Percentiles rank a stretch among this genome's conserved stretches.
Evolutionary conservation across 148 eudicot species (phyloP).

Genomic region (Nepenthes gracilis): DNA sequence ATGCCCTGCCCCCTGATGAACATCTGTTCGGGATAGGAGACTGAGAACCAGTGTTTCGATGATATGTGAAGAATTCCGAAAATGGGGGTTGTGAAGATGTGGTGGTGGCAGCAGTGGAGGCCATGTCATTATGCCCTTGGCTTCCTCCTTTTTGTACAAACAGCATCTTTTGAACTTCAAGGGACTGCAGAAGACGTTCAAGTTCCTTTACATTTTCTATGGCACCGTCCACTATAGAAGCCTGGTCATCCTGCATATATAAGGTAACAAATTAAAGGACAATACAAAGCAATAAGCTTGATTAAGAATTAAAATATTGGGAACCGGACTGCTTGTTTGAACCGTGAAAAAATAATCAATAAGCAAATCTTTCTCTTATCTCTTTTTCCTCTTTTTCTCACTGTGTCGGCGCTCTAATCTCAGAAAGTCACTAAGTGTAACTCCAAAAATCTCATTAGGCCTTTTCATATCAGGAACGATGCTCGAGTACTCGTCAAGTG

Average conservation of each 20-base stretch:
- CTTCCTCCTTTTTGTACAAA: conserved; percentile 12
- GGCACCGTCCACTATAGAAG: conserved; percentile 95
- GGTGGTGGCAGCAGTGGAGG: conserved; percentile 7
- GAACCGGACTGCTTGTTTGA: no score
- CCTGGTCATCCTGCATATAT: conserved; percentile 74
- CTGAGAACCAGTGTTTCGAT: conserved; percentile 37
- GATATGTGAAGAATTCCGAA: conserved; percentile 47
- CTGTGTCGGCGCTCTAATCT: no score
- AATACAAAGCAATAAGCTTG: neutral
- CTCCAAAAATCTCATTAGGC: no score
- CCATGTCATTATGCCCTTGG: neutral
- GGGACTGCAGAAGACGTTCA: conserved; percentile 58
- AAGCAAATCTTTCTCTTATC: no score
- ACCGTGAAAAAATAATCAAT: no score
- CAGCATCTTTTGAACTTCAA: conserved; percentile 55
- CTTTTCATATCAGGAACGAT: no score
- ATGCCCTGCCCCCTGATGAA: conserved; percentile 23
- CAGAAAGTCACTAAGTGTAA: no score
- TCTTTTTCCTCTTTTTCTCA: no score
- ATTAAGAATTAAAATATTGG: no score
- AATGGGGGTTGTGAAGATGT: conserved; percentile 17
- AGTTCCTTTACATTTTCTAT: conserved; percentile 84
- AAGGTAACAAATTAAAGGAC: neutral
- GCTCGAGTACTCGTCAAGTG: no score
- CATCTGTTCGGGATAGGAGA: conserved; percentile 22